These are phyloP conservation scores for Colletotrichum brevisporum DNA, from an alignment of 2,329 filamentous ascomycete genomes.

Conservation along the genomic window DNA sequence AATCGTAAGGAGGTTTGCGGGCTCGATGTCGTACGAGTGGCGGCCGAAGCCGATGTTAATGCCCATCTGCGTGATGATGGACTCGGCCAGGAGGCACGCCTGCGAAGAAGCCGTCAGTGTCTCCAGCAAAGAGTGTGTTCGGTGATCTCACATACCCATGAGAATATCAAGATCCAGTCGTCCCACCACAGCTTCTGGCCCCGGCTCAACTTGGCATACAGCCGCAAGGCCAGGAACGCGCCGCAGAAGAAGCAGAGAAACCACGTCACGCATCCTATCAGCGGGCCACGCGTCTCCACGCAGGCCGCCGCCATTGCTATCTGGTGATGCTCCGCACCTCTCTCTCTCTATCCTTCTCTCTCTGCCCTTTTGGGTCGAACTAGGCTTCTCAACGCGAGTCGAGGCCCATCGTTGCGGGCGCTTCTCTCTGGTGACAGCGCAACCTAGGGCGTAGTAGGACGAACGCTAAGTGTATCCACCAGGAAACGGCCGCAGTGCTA, in stretches of 20 bases:
- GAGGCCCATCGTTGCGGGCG: conserved; percentile 5
- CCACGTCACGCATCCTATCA: conserved; percentile 46
- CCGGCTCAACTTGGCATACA: conserved; percentile 43
- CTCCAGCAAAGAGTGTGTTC: background rate
- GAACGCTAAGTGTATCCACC: background rate
- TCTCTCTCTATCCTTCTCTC: background rate
- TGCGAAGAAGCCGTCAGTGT: background rate
- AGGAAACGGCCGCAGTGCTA: background rate
- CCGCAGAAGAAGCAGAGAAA: conserved; percentile 45
- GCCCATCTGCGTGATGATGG: conserved; percentile 38
- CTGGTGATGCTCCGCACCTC: background rate
- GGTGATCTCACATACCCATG: conserved; percentile 44
- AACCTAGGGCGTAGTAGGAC: background rate
- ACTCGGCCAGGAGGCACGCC: conserved; percentile 27
- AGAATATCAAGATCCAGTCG: conserved; percentile 43
- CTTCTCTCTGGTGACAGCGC: background rate
- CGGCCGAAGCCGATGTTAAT: conserved; percentile 42
- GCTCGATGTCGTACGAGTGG: conserved; percentile 37
- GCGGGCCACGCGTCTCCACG: conserved; percentile 22
- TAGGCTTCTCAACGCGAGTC: conserved; percentile 5
- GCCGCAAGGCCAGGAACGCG: conserved; percentile 41
- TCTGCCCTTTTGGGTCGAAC: background rate
- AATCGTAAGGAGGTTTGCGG: conserved; percentile 25
- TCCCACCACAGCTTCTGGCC: conserved; percentile 44
- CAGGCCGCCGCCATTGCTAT: conserved; percentile 8